Base-by-base conservation (phyloP, 805 yeast species). In the Ogataea polymorpha region DNA sequence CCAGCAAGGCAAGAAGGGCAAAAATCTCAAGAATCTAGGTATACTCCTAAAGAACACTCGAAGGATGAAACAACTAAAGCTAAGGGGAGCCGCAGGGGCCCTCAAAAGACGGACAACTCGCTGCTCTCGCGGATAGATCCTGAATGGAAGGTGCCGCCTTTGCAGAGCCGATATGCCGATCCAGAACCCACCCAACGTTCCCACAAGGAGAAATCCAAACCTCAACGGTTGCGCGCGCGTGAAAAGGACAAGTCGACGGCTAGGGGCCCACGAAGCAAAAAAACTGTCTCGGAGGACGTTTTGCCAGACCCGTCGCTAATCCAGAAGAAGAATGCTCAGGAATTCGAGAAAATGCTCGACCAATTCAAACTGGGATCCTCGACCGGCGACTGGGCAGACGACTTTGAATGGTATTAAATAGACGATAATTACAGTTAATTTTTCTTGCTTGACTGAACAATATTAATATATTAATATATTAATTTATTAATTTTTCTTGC, bases 321-420 rank as follows among this genome's bases (percentile, higher is more conserved):
- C 13, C 42, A 44, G 16, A 48, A 46, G 24, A 31, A 45, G 21
- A 48, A 44, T 26, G 54, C 50, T 21, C 18, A 37, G 35, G 53
- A 50, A 33, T 46, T 50, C 23, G 48, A 44, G 15, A 44, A 49
- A 26, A 15, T 27, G 17, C 38, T 45, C 20, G 45, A 47, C 8
- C 26, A 47, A 29, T 35, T 35, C 31, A 44, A 40, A 21, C 17
- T 39, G n/a, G 44, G 37, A 10, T 28, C 35, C 13, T 32, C 43
- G 5, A 35, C 42, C 12, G 48, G 40, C 3, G 39, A 39, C 35
- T 49, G 53, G 53, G 50, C 53, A 6, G 53, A 49, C 33, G 53
- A 49, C 15, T 41, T 49, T 23, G 53, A 45, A 15, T 48, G 51
- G 51, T 48, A 39, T 16, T 44, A 31, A 38, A 38, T 18, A 10